phyloP scores from a whole-genome alignment of 2,329 filamentous ascomycete species.

The Neurospora crassa region DNA sequence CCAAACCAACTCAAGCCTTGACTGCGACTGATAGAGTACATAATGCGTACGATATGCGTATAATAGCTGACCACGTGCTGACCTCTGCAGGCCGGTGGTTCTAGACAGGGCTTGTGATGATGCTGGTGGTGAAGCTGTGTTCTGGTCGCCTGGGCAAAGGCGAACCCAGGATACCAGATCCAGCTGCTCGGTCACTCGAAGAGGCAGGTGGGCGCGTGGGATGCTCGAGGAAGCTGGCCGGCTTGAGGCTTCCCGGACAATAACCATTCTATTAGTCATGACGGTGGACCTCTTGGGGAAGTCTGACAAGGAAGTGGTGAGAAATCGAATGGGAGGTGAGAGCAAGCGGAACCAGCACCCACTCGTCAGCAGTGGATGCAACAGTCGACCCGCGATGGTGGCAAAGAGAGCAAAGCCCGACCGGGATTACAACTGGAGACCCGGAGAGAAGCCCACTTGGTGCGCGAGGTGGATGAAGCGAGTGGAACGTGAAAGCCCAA shows the following conservation, averaged over 20 bases:
- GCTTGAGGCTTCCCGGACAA: not conserved
- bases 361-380: not conserved
- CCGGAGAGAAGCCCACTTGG: not conserved
- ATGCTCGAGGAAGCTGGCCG: not conserved
- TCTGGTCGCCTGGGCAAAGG: not conserved
- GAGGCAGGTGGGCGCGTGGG: not conserved
- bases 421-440: not conserved
- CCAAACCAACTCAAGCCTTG: not conserved
- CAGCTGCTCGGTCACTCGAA: not conserved
- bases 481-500: not conserved
- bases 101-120: not conserved
- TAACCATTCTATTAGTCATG: not conserved
- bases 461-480: not conserved
- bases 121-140: not conserved
- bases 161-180: not conserved
- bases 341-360: not conserved
- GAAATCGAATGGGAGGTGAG: not conserved
- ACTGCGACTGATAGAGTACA: not conserved
- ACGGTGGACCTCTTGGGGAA: not conserved
- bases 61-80: not conserved
- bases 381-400: not conserved
- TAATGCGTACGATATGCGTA: not conserved
- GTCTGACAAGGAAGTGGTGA: not conserved
- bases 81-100: not conserved
- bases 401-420: not conserved